These are phyloP conservation scores for Cercospora sesami DNA, from an alignment of 2,329 filamentous ascomycete species.

Conservation along the genomic window DNA sequence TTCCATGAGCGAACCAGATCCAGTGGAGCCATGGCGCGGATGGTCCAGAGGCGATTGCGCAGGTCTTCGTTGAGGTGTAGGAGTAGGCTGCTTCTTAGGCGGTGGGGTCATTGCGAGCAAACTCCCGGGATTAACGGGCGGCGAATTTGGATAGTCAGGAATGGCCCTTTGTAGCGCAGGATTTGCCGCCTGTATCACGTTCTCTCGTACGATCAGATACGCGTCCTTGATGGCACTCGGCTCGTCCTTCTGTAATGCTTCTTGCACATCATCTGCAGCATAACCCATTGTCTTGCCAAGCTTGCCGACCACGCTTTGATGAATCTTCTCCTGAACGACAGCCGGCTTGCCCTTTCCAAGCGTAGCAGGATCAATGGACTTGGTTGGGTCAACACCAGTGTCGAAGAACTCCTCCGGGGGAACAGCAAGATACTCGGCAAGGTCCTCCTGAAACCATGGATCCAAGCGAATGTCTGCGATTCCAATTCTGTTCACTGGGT, in stretches of 20 bases:
- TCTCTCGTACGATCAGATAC: slow-evolving; percentile 96
- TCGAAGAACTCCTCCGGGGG: slow-evolving; percentile 90
- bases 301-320: slow-evolving; percentile 90
- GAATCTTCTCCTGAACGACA: slow-evolving; percentile 82
- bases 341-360: slow-evolving; percentile 76
- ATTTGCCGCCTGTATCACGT: slow-evolving; percentile 93
- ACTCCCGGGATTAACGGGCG: slow-evolving; percentile 22
- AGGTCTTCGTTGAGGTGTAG: slow-evolving; percentile 16
- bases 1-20: slow-evolving; percentile 42
- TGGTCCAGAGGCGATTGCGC: slow-evolving; percentile 38
- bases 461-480: slow-evolving; percentile 92
- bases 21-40: slow-evolving; percentile 47
- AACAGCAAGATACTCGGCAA: slow-evolving; percentile 82
- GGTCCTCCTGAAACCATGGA: slow-evolving; percentile 86
- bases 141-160: slow-evolving; percentile 50
- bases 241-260: slow-evolving; percentile 86
- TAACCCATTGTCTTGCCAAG: slow-evolving; percentile 98
- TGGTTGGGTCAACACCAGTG: slow-evolving; percentile 90
- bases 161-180: slow-evolving; percentile 53
- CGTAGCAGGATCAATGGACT: slow-evolving; percentile 79
- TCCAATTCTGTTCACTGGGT: slow-evolving; percentile 89
- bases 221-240: slow-evolving; percentile 98
- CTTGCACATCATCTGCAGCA: slow-evolving; percentile 89
- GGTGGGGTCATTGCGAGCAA: slow-evolving; percentile 28
- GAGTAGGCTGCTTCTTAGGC: slow-evolving; percentile 35